Evolutionary conservation across 2,329 filamentous ascomycete genomes (phyloP).

Genomic region (Nemania serpens): DNA sequence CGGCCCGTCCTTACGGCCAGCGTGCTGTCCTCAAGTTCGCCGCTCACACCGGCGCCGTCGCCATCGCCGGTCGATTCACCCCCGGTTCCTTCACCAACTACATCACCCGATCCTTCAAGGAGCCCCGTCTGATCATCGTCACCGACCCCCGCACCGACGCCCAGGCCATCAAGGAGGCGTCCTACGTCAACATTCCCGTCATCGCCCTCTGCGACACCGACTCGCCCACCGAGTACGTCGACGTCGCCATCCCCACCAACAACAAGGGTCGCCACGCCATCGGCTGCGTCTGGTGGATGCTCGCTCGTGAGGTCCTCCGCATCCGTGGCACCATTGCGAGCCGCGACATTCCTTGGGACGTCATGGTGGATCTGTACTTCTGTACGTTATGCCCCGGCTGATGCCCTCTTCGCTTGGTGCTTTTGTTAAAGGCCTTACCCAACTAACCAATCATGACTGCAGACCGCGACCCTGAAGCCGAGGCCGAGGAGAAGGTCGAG

Average conservation of each 20-base stretch:
- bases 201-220: conserved; percentile 99
- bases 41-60: conserved; percentile 93
- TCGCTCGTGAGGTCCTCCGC: conserved; percentile 98
- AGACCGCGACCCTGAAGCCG: conserved; percentile 98
- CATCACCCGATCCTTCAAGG: conserved; percentile 99
- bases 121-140: conserved; percentile 98
- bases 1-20: conserved; percentile 98
- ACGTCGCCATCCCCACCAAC: conserved; percentile 99
- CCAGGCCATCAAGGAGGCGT: conserved; percentile 99
- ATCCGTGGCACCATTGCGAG: conserved; percentile 95
- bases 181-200: conserved; percentile 99
- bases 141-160: conserved; percentile 99
- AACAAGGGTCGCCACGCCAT: conserved; percentile 99
- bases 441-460: conserved; percentile 28
- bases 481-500: conserved; percentile 97
- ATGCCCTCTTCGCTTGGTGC: neutral
- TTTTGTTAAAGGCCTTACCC: neutral
- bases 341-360: conserved; percentile 97
- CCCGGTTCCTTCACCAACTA: conserved; percentile 99
- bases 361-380: conserved; percentile 99
- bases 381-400: conserved; percentile 58
- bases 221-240: conserved; percentile 99
- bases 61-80: conserved; percentile 99
- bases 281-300: conserved; percentile 98
- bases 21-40: conserved; percentile 99